Percentiles rank a stretch among this genome's conserved stretches.
Evolutionary conservation across 2,329 filamentous ascomycete species (phyloP).

Genomic region (Neopestalotiopsis rosae): DNA sequence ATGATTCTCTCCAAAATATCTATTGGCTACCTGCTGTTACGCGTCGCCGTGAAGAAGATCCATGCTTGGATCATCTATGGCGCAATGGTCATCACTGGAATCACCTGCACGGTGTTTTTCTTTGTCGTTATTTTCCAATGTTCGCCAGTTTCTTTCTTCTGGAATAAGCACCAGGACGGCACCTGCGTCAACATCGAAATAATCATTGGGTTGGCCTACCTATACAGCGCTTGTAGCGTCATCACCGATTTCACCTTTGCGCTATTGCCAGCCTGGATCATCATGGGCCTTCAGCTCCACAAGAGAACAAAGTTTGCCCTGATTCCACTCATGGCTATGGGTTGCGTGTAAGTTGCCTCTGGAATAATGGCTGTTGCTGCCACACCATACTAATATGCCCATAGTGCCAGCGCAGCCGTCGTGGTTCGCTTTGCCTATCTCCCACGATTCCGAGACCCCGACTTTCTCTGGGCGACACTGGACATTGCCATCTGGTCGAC

Average conservation of each 20-base stretch:
- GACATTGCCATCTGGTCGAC: conserved; percentile 56
- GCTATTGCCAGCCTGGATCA: conserved; percentile 51
- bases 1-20: conserved; percentile 28
- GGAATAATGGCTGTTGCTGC: not conserved
- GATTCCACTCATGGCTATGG: conserved; percentile 53
- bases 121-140: conserved; percentile 29
- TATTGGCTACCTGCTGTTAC: conserved; percentile 27
- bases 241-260: conserved; percentile 57
- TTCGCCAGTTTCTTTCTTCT: conserved; percentile 26
- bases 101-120: conserved; percentile 26
- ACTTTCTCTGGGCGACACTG: conserved; percentile 50
- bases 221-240: conserved; percentile 48
- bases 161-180: conserved; percentile 25
- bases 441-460: conserved; percentile 41
- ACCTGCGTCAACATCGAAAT: conserved; percentile 35
- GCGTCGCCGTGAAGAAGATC: conserved; percentile 22
- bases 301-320: conserved; percentile 49
- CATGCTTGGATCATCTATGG: conserved; percentile 28
- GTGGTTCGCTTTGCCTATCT: conserved; percentile 47
- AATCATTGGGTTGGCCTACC: conserved; percentile 49
- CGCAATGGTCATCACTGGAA: conserved; percentile 22
- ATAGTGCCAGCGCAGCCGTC: conserved; percentile 47
- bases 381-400: not conserved
- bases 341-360: conserved; percentile 40
- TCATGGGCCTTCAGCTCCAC: conserved; percentile 54